These are phyloP conservation scores for Castanea mollissima DNA, from an alignment of 306 rosid species.

Conservation along the genomic window DNA sequence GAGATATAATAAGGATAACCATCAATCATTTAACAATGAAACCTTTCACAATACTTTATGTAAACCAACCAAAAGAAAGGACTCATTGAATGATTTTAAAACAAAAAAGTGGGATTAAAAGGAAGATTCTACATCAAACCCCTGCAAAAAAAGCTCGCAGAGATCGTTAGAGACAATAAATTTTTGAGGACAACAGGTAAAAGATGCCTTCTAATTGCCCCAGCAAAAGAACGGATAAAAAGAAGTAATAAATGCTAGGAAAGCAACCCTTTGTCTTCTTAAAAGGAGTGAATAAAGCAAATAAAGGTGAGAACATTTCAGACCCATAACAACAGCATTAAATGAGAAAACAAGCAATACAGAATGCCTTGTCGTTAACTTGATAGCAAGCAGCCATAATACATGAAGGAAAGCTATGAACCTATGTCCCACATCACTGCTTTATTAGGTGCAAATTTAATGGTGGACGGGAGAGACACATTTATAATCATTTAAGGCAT, in stretches of 20 bases:
- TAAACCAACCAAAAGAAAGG: constrained; percentile 40
- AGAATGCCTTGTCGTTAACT: not conserved
- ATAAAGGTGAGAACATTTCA: constrained; percentile 34
- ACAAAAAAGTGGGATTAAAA: constrained; percentile 31
- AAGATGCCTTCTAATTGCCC: constrained; percentile 27
- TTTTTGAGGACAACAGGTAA: constrained; percentile 29
- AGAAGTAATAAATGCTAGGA: constrained; percentile 39
- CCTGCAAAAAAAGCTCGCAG: constrained; percentile 34
- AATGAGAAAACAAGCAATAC: constrained; percentile 29
- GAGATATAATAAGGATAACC: not conserved
- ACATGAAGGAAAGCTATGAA: constrained; percentile 15
- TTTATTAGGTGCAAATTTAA: constrained; percentile 49
- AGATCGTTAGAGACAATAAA: constrained; percentile 49
- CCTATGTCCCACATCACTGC: constrained; percentile 54
- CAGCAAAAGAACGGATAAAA: constrained; percentile 30
- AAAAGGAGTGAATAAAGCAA: constrained; percentile 46
- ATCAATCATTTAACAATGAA: constrained; percentile 1
- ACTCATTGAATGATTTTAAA: constrained; percentile 24
- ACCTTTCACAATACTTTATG: not conserved
- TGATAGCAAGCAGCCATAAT: constrained; percentile 4
- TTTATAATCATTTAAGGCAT: constrained; percentile 20
- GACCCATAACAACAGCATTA: constrained; percentile 44
- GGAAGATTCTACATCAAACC: constrained; percentile 33
- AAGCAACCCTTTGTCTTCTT: constrained; percentile 36
- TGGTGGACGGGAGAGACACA: constrained; percentile 34